A percentile compares a stretch with the other conserved stretches of the same genome.
These are phyloP conservation scores for Sphaceloma murrayae DNA, from an alignment of 2,329 filamentous ascomycete genomes.

Conservation along the genomic window DNA sequence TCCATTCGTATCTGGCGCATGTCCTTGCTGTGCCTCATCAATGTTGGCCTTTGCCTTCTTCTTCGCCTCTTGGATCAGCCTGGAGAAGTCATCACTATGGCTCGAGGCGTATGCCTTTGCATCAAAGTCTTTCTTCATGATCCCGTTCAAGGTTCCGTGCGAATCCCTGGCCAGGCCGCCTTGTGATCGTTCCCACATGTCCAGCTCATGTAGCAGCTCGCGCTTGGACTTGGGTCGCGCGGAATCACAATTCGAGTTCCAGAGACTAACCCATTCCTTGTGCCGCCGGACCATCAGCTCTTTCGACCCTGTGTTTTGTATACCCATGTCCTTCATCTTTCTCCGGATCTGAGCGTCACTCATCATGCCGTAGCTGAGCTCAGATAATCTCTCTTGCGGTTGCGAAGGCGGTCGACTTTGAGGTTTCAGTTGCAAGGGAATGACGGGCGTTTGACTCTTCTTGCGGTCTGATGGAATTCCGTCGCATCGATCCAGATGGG, in stretches of 20 bases:
- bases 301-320: constrained; percentile 60
- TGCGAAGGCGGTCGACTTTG: background rate
- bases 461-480: constrained; percentile 29
- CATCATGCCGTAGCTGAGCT: constrained; percentile 78
- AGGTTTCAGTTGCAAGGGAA: constrained; percentile 10
- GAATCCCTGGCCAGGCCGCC: constrained; percentile 48
- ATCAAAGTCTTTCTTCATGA: constrained; percentile 87
- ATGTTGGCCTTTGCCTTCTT: constrained; percentile 34
- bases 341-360: constrained; percentile 69
- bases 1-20: too few relatives aligned
- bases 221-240: constrained; percentile 57
- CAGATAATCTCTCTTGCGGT: constrained; percentile 56
- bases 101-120: constrained; percentile 62
- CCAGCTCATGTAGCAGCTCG: constrained; percentile 68
- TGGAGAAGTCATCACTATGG: constrained; percentile 66
- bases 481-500: constrained; percentile 65
- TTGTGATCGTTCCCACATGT: constrained; percentile 77
- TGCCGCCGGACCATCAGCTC: constrained; percentile 68
- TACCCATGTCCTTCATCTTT: constrained; percentile 71
- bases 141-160: constrained; percentile 33
- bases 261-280: constrained; percentile 87
- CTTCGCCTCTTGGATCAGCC: constrained; percentile 67
- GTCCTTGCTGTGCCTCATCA: constrained; percentile 30
- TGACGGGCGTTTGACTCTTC: constrained; percentile 17
- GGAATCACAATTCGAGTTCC: constrained; percentile 95